Base-by-base conservation (phyloP, 805 yeast genomes). In the Candida gorgasii region DNA sequence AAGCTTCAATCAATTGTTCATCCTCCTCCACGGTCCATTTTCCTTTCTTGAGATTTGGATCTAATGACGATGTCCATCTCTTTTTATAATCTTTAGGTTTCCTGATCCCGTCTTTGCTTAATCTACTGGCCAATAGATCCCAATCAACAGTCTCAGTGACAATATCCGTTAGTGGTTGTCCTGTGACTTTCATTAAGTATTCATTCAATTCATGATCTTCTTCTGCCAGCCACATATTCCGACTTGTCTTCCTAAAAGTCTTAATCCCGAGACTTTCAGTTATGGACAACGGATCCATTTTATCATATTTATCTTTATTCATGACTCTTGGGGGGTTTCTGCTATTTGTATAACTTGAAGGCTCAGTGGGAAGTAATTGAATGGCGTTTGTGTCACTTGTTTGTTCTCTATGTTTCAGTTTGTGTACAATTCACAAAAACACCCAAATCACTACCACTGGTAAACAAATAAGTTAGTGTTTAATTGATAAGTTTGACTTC, bases 11-110 rank as follows among this genome's bases (percentile, higher is more conserved):
- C 27, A 90, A 68, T 28, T 69, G 66, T 26, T 74, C 74, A 63
- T 90, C 97, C 59, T 90, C 97, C 30, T 76, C 84, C 11, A 73
- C 61, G 1, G 93, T 85, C 97, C 97, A 90, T 56, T 80, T 79
- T 1, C 97, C 97, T 50, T 87, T 86, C 42, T 80, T 77, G 46
- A 90, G 67, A 45, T 73, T 78, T 2, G 97, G 97, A 60, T 89
- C 93, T 30, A 90, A 63, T 1, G 96, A 87, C 48, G 84, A 84
- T 13, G 79, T 69, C 97, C 97, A 90, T 44, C 97, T 67, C 60
- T 89, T 89, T 26, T 89, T 75, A 57, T 96, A 86, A 58, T 89
- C 95, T 53, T 86, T 88, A 9, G 88, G 75, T 52, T 85, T 82
- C 40, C 96, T 60, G 26, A 69, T 54, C 48, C 72, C 64, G 52